Conservation (phyloP, 73 alveolate genomes). For the Paramecium biaurelia region DNA sequence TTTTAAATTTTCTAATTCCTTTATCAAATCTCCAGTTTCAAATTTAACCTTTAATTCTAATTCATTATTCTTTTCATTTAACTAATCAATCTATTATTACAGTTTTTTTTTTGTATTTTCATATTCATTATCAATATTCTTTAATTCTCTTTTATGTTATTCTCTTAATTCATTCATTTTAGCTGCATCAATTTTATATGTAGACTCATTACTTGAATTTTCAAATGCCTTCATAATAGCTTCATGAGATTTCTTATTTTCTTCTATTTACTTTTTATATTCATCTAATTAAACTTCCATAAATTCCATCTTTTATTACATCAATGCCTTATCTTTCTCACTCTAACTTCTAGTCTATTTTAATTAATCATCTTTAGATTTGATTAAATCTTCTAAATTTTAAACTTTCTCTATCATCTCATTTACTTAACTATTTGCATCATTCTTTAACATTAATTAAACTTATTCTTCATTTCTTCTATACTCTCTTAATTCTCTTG, state of each 20-base stretch:
- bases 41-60: slow-evolving; percentile 59
- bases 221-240: slow-evolving; percentile 64
- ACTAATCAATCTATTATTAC: slow-evolving; percentile 34
- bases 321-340: slow-evolving; percentile 58
- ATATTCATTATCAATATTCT: slow-evolving; percentile 35
- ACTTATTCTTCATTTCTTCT: slow-evolving; percentile 57
- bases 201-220: slow-evolving; percentile 40
- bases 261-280: slow-evolving; percentile 58
- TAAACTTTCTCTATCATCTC: slow-evolving; percentile 49
- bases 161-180: slow-evolving; percentile 54
- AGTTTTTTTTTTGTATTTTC: slow-evolving; percentile 47
- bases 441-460: slow-evolving; percentile 33
- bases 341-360: not conserved
- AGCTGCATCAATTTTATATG: slow-evolving; percentile 58
- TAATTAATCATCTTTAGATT: slow-evolving; percentile 52
- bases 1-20: slow-evolving; percentile 46
- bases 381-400: slow-evolving; percentile 38
- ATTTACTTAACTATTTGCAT: slow-evolving; percentile 15
- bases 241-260: slow-evolving; percentile 61
- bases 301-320: slow-evolving; percentile 57
- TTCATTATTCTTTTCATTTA: slow-evolving; percentile 63
- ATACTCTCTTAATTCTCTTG: slow-evolving; percentile 51
- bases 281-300: slow-evolving; percentile 61
- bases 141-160: slow-evolving; percentile 52
- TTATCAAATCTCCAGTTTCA: slow-evolving; percentile 63